A percentile compares a stretch with the other conserved stretches of the same genome.
These are phyloP conservation scores for Leptographium radiaticola DNA, from an alignment of 2,329 filamentous ascomycete species.

Conservation along the genomic window DNA sequence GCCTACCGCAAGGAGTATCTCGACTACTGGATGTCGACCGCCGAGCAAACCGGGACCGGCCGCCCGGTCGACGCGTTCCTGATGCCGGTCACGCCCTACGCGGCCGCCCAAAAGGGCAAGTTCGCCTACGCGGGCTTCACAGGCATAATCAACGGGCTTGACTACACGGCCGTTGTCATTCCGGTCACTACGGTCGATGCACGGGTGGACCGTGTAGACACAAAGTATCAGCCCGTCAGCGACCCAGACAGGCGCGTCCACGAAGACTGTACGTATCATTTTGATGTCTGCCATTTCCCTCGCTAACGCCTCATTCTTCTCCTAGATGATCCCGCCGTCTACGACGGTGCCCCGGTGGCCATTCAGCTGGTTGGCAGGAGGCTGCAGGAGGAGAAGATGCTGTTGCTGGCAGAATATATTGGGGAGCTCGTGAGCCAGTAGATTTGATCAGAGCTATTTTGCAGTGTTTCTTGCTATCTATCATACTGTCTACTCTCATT, in stretches of 20 bases:
- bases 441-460: too few relatives aligned
- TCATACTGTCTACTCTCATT: too few relatives aligned
- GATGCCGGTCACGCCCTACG: constrained; percentile 35
- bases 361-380: background rate
- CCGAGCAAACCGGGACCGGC: constrained; percentile 12
- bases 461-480: too few relatives aligned
- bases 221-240: background rate
- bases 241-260: constrained; percentile 1
- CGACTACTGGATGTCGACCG: background rate
- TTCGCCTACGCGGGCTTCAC: constrained; percentile 49
- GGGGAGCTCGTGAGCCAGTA: background rate
- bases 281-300: background rate
- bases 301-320: background rate
- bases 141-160: constrained; percentile 53
- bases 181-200: constrained; percentile 26
- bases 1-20: constrained; percentile 1
- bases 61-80: constrained; percentile 43
- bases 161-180: constrained; percentile 51
- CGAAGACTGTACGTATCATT: constrained; percentile 1
- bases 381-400: background rate
- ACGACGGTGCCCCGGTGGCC: background rate
- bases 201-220: background rate
- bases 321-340: background rate
- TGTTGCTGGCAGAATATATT: background rate
- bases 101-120: constrained; percentile 21